Evolutionary conservation across 2,329 filamentous ascomycete genomes (phyloP).

Genomic region (Cytospora mali): DNA sequence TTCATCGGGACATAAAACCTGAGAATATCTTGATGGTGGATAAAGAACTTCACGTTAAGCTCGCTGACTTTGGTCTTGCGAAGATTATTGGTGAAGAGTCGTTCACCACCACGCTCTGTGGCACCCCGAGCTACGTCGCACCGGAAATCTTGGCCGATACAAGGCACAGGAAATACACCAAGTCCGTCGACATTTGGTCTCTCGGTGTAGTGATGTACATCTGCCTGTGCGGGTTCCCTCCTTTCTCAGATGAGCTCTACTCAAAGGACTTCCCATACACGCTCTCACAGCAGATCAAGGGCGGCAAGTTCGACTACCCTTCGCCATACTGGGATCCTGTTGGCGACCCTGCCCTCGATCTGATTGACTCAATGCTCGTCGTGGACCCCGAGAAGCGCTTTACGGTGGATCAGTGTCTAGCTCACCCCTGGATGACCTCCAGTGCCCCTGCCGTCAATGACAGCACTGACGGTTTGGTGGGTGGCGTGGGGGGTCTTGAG

Average conservation of each 20-base stretch:
- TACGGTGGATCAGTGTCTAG: constrained; percentile 86
- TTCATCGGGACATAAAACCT: constrained; percentile 96
- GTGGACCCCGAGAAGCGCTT: constrained; percentile 83
- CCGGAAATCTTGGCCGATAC: constrained; percentile 89
- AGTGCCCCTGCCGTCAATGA: constrained; percentile 66
- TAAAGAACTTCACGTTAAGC: constrained; percentile 81
- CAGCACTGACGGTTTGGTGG: constrained; percentile 89
- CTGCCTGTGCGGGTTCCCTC: constrained; percentile 93
- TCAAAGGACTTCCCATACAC: constrained; percentile 80
- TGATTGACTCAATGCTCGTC: constrained; percentile 93
- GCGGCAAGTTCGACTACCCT: constrained; percentile 88
- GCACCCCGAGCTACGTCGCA: constrained; percentile 96
- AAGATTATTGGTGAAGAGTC: constrained; percentile 99
- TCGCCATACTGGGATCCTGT: constrained; percentile 95
- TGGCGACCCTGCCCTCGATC: constrained; percentile 82
- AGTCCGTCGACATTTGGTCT: constrained; percentile 95
- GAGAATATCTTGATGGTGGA: constrained; percentile 93
- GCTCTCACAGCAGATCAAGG: constrained; percentile 85
- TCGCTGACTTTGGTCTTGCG: constrained; percentile 94
- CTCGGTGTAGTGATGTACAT: constrained; percentile 98
- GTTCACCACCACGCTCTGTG: constrained; percentile 93
- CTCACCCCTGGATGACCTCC: constrained; percentile 85
- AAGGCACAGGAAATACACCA: constrained; percentile 84
- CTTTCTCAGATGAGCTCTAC: constrained; percentile 93
- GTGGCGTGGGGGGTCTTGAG: constrained; percentile 79